These are phyloP conservation scores for Talaromyces sp. DNA, from an alignment of 2,329 filamentous ascomycete species.

Conservation along the genomic window DNA sequence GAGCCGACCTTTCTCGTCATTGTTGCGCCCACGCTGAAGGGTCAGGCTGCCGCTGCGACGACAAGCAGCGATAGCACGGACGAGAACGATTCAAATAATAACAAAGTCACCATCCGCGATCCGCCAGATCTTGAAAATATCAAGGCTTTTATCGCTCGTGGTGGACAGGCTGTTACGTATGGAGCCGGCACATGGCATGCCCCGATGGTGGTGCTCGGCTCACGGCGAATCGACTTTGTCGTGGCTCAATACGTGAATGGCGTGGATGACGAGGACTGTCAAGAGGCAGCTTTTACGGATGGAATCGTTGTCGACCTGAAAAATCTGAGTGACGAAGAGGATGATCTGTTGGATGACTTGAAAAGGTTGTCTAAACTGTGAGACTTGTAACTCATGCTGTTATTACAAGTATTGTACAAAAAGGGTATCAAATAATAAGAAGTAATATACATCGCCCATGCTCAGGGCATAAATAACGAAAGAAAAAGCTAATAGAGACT, in stretches of 20 bases:
- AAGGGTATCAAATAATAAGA: slow-evolving; percentile 9
- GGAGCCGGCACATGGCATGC: slow-evolving; percentile 91
- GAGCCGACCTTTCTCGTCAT: slow-evolving; percentile 67
- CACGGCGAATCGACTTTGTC: slow-evolving; percentile 70
- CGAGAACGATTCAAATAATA: slow-evolving; percentile 14
- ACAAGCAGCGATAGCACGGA: background rate
- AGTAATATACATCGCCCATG: slow-evolving; percentile 4
- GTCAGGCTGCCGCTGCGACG: slow-evolving; percentile 26
- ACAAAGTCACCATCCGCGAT: slow-evolving; percentile 35
- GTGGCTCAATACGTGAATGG: slow-evolving; percentile 88
- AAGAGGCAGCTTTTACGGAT: slow-evolving; percentile 59
- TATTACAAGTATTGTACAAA: slow-evolving; percentile 3
- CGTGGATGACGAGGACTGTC: slow-evolving; percentile 76
- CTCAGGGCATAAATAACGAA: background rate
- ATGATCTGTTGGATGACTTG: slow-evolving; percentile 11
- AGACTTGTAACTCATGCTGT: background rate
- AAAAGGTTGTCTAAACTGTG: slow-evolving; percentile 11
- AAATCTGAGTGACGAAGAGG: slow-evolving; percentile 10
- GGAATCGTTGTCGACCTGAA: slow-evolving; percentile 31
- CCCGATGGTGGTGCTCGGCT: slow-evolving; percentile 84
- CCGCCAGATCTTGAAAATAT: slow-evolving; percentile 67
- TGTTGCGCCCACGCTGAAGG: slow-evolving; percentile 71
- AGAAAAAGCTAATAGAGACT: background rate
- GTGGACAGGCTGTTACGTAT: slow-evolving; percentile 83
- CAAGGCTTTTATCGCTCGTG: slow-evolving; percentile 71